Base-by-base conservation (phyloP, 1,284 basidiomycete genomes). In the Malassezia furfur region DNA sequence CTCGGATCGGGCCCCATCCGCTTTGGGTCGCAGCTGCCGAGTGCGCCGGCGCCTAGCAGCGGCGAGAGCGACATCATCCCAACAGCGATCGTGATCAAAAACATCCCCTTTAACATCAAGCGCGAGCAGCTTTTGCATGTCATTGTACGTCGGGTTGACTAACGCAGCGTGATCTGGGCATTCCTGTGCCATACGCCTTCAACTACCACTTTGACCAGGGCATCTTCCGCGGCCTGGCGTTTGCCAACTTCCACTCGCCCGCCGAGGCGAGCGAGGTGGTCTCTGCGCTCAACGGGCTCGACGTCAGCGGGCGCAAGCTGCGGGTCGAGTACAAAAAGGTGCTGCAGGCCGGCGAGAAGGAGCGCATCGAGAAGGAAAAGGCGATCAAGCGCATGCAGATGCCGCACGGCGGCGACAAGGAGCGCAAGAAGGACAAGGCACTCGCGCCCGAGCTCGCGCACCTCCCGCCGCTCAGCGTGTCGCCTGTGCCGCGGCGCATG, bases 281-380 rank as follows among this genome's bases (percentile, higher is more conserved):
- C 1, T 90, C 84, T 30, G 93, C 91, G 36, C 80, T 98, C 64
- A 93, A 93, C 65, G 90, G 90, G 12, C 77, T 75, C 40, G 90
- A 96, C 70, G 88, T 96, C 19, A 88, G 91, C 70, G 94, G 94
- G n/a, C 86, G 93, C 67, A 98, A 96, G 78, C 81, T 99, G 43
- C 86, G 94, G 34, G 93, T 96, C 57, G 93, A 99, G 78, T 98
- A 96, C 81, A 99, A 99, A 80, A 96, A 96, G 78, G 94, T 96
- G 9, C 80, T 99, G 17, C 93, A 96, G 76, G 91, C 91, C 1
- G 93, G 94, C 44, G 94, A 99, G 77, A 99, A 99, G 79, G 94
- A 99, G 75, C 83, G 90, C 55, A 99, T 98, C 73, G 93, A 99
- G 77, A 82, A 94, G 61, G 94, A 98, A 79, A 99, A 99, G 79